Conservation (phyloP, 176 grass and related monocot species). For the sorghum (Sorghum bicolor) region DNA sequence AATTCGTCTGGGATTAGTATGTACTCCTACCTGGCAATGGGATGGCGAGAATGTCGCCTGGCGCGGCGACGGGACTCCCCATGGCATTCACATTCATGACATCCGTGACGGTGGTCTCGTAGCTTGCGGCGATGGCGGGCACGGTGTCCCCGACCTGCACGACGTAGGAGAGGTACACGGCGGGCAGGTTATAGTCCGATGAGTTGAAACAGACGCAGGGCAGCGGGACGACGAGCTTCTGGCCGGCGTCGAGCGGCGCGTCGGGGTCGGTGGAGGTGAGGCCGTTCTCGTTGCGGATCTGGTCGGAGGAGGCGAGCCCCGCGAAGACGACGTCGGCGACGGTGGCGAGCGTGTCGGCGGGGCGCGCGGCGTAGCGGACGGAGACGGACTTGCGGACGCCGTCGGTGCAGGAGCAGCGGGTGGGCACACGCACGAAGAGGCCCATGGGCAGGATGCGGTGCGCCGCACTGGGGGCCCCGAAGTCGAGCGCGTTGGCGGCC, state of each 20-base stretch:
- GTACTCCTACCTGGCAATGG: slow-evolving; percentile 62
- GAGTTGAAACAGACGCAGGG: slow-evolving; percentile 95
- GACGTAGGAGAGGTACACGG: slow-evolving; percentile 82
- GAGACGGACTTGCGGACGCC: slow-evolving; percentile 83
- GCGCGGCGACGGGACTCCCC: slow-evolving; percentile 58
- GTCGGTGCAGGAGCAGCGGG: slow-evolving; percentile 64
- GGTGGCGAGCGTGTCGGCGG: slow-evolving; percentile 67
- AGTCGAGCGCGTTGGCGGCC: slow-evolving; percentile 68
- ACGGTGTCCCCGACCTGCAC: slow-evolving; percentile 72
- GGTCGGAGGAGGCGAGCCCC: slow-evolving; percentile 67
- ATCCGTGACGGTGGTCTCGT: slow-evolving; percentile 76
- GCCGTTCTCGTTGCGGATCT: slow-evolving; percentile 71
- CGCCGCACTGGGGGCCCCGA: slow-evolving; percentile 46
- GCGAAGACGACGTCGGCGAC: slow-evolving; percentile 65
- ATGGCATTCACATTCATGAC: slow-evolving; percentile 86
- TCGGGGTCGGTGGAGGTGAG: slow-evolving; percentile 50
- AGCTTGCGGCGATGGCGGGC: slow-evolving; percentile 50
- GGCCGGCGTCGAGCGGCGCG: slow-evolving; percentile 59
- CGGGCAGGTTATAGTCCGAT: slow-evolving; percentile 75
- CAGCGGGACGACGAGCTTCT: slow-evolving; percentile 65
- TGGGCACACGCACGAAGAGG: slow-evolving; percentile 72
- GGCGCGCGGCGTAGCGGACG: slow-evolving; percentile 67
- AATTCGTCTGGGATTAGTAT: not conserved
- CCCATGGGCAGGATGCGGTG: slow-evolving; percentile 78
- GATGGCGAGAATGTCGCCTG: slow-evolving; percentile 78